Evolutionary conservation across 805 yeast species (phyloP).

Genomic region (Candida endomychidarum): DNA sequence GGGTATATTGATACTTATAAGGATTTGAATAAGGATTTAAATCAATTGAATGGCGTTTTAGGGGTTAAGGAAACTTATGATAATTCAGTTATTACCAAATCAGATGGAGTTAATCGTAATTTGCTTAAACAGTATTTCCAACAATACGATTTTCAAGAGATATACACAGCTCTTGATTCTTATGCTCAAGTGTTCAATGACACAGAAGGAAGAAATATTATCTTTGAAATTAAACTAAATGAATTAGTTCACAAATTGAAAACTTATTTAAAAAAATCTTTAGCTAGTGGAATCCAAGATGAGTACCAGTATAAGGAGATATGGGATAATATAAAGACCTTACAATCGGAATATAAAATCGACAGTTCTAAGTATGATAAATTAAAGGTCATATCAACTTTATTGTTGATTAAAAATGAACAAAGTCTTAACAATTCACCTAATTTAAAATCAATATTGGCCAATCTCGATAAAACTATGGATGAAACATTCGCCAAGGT

Average conservation of each 20-base stretch:
- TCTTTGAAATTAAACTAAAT: constrained; percentile 28
- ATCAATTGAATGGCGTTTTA: constrained; percentile 16
- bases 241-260: constrained; percentile 25
- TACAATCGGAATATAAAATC: constrained; percentile 18
- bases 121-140: constrained; percentile 22
- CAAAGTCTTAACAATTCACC: constrained; percentile 24
- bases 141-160: constrained; percentile 25
- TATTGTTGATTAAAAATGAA: constrained; percentile 22
- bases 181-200: constrained; percentile 18
- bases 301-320: constrained; percentile 20
- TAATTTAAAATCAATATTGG: constrained; percentile 19
- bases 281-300: constrained; percentile 9
- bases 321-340: constrained; percentile 18
- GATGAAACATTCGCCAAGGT: constrained; percentile 21
- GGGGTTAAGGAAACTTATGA: constrained; percentile 1
- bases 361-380: constrained; percentile 5
- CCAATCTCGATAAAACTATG: constrained; percentile 17
- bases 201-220: constrained; percentile 14
- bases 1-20: constrained; percentile 37
- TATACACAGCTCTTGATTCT: constrained; percentile 20
- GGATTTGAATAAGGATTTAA: constrained; percentile 33
- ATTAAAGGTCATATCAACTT: constrained; percentile 23
- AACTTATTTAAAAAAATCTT: constrained; percentile 14
- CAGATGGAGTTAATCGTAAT: constrained; percentile 28
- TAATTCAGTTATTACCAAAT: constrained; percentile 11